phyloP scores from a whole-genome alignment of 306 rosid species.

The Mimosa bimucronata region DNA sequence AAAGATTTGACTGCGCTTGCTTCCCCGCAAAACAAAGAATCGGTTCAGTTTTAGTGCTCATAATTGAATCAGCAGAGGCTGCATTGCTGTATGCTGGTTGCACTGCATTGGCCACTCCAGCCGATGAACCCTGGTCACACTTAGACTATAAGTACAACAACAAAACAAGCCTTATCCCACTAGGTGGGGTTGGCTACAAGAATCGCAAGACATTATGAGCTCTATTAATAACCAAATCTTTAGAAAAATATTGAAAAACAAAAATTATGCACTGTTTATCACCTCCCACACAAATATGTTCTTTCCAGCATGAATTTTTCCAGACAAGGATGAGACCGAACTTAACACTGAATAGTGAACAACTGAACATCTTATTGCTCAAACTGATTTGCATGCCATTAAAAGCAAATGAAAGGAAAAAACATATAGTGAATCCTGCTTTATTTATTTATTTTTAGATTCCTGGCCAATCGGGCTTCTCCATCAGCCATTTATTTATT shows the following conservation, averaged over 20 bases:
- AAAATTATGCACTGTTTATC: conserved; percentile 18
- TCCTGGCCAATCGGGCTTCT: conserved; percentile 8
- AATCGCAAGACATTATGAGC: too few species aligned
- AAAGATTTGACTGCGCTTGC: conserved; percentile 70
- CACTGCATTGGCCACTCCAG: conserved; percentile 48
- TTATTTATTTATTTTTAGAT: neutral
- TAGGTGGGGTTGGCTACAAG: too few species aligned
- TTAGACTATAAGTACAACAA: conserved; percentile 25
- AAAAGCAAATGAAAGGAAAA: conserved; percentile 1
- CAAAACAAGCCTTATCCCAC: too few species aligned
- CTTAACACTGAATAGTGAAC: conserved; percentile 6
- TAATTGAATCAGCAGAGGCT: conserved; percentile 79
- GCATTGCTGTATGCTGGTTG: conserved; percentile 79
- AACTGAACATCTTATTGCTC: conserved; percentile 22
- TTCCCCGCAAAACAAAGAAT: conserved; percentile 51
- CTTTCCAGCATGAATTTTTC: conserved; percentile 16
- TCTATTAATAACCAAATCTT: too few species aligned
- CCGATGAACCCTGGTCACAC: conserved; percentile 60
- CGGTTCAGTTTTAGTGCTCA: conserved; percentile 86
- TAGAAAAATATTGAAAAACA: neutral
- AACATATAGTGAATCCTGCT: neutral
- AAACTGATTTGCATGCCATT: conserved; percentile 11
- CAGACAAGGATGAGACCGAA: conserved; percentile 12
- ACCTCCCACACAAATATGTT: conserved; percentile 12
- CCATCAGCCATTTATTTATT: neutral